These are phyloP conservation scores for Aureobasidium vineae DNA, from an alignment of 2,329 filamentous ascomycete species.

Conservation along the genomic window DNA sequence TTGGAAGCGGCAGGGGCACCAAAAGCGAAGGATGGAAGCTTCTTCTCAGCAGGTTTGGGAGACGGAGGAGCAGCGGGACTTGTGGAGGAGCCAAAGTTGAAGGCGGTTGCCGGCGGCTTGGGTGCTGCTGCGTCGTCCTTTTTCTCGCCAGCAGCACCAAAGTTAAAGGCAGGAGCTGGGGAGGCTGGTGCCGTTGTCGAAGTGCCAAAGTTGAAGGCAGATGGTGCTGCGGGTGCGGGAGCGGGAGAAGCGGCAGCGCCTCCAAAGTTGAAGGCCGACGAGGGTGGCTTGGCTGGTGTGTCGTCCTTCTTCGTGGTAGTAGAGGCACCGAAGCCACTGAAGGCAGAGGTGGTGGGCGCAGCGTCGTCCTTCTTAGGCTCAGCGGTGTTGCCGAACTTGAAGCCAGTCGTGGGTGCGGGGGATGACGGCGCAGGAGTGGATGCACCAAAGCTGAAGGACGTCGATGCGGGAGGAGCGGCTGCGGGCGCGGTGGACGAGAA, in stretches of 20 bases:
- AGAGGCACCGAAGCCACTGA: neutral
- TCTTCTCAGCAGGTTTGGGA: constrained; percentile 24
- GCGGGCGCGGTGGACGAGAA: constrained; percentile 1
- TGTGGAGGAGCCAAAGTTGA: constrained; percentile 11
- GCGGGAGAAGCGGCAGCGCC: neutral
- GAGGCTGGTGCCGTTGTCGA: neutral
- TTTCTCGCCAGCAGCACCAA: neutral
- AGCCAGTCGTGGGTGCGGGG: neutral
- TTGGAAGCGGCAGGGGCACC: constrained; percentile 4
- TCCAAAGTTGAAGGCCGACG: constrained; percentile 10
- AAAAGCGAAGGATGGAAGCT: constrained; percentile 14
- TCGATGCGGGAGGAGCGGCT: neutral
- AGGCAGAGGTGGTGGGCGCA: neutral
- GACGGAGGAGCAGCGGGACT: constrained; percentile 9
- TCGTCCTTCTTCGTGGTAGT: constrained; percentile 4
- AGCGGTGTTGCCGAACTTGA: constrained; percentile 15
- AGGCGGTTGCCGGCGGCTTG: neutral
- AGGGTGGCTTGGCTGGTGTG: constrained; percentile 6
- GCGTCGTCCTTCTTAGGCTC: neutral
- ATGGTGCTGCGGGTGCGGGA: neutral
- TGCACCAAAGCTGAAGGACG: constrained; percentile 16
- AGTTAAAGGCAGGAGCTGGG: constrained; percentile 1
- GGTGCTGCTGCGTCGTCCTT: constrained; percentile 4
- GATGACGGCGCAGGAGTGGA: neutral
- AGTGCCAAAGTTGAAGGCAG: constrained; percentile 14